Percentiles rank a stretch among this genome's conserved stretches.
phyloP scores from a whole-genome alignment of 2,329 filamentous ascomycete species.

The Alternaria brassicae region DNA sequence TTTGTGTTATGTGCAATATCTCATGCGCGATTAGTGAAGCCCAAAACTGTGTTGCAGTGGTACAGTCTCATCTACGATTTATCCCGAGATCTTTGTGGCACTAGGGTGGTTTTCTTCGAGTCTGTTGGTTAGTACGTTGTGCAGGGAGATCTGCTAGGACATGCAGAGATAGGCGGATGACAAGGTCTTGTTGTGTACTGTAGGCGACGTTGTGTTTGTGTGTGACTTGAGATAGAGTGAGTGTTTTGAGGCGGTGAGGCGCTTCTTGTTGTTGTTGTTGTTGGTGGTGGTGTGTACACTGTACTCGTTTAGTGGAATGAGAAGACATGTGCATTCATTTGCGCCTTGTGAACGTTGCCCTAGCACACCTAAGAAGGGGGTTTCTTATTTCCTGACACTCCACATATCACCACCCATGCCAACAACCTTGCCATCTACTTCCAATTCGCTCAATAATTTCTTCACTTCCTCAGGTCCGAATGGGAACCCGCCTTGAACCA shows the following conservation, averaged over 20 bases:
- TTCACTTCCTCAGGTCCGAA: conserved; percentile 89
- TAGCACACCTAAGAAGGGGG: neutral
- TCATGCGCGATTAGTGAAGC: neutral
- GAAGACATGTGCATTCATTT: neutral
- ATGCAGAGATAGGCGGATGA: neutral
- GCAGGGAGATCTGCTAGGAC: neutral
- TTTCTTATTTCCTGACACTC: conserved; percentile 36
- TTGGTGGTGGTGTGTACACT: neutral
- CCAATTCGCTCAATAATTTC: conserved; percentile 80
- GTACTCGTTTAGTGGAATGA: neutral
- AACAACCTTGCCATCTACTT: conserved; percentile 40
- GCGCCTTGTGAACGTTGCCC: neutral
- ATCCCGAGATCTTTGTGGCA: neutral
- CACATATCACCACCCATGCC: conserved; percentile 43
- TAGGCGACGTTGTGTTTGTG: neutral
- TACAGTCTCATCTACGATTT: conserved; percentile 1
- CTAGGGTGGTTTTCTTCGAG: neutral
- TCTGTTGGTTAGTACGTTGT: neutral
- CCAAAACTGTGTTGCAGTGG: neutral
- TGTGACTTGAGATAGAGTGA: neutral
- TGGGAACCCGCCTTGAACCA: conserved; percentile 84
- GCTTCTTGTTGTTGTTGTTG: neutral
- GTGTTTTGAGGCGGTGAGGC: neutral
- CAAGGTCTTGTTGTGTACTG: neutral
- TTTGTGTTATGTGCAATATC: neutral